These are phyloP conservation scores for Macrocybe gigantea DNA, from an alignment of 768 basidiomycete genomes.

Conservation along the genomic window DNA sequence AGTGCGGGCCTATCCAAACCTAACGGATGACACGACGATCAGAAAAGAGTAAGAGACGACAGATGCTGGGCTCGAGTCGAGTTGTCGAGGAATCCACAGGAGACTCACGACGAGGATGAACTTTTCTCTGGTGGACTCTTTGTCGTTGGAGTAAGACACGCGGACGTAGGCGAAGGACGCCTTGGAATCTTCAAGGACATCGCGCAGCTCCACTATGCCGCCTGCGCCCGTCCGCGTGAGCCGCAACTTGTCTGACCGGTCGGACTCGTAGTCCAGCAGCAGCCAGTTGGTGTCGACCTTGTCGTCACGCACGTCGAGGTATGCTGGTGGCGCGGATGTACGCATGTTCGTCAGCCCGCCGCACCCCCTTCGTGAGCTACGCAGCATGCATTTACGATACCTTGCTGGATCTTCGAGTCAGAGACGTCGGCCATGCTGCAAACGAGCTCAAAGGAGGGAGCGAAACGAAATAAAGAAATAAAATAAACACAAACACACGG, in stretches of 20 bases:
- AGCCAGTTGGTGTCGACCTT: slow-evolving; percentile 89
- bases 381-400: slow-evolving; percentile 30
- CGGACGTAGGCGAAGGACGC: slow-evolving; percentile 85
- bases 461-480: no score
- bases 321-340: slow-evolving; percentile 43
- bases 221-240: slow-evolving; percentile 77
- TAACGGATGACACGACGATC: slow-evolving; percentile 19
- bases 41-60: slow-evolving; percentile 9
- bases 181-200: slow-evolving; percentile 61
- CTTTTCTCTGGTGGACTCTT: slow-evolving; percentile 84
- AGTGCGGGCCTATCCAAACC: slow-evolving; percentile 75
- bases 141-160: slow-evolving; percentile 81
- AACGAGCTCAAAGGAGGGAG: slow-evolving; percentile 1
- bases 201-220: slow-evolving; percentile 72
- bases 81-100: neutral
- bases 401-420: slow-evolving; percentile 67
- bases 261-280: slow-evolving; percentile 83
- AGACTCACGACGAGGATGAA: slow-evolving; percentile 64
- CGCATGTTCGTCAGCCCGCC: neutral
- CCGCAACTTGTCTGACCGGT: slow-evolving; percentile 75
- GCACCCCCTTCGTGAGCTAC: slow-evolving; percentile 1
- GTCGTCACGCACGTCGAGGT: slow-evolving; percentile 80
- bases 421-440: slow-evolving; percentile 71
- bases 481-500: no score
- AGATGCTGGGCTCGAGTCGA: neutral